Evolutionary conservation across 805 yeast genomes (phyloP).

Genomic region (Cyberlindnera americana): DNA sequence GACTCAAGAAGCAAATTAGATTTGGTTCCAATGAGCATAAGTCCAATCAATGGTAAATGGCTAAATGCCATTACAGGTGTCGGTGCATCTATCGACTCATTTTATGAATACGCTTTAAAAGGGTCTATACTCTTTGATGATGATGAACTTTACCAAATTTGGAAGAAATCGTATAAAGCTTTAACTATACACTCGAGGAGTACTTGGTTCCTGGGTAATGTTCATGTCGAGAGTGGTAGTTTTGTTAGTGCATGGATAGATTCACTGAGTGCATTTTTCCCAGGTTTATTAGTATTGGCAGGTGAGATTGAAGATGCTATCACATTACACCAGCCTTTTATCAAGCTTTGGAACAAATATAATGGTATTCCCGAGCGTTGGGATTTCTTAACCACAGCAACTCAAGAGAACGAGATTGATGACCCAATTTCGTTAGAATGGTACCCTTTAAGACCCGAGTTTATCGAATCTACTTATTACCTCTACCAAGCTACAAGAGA

Average conservation of each 20-base stretch:
- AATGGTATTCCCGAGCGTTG: slow-evolving; percentile 90
- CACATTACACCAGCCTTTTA: slow-evolving; percentile 53
- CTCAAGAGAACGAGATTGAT: slow-evolving; percentile 2
- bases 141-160: slow-evolving; percentile 45
- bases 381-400: slow-evolving; percentile 38
- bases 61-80: slow-evolving; percentile 64
- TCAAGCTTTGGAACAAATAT: slow-evolving; percentile 76
- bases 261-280: slow-evolving; percentile 81
- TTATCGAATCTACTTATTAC: slow-evolving; percentile 83
- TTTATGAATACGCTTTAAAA: slow-evolving; percentile 84
- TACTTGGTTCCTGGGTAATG: slow-evolving; percentile 53
- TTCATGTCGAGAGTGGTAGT: slow-evolving; percentile 51
- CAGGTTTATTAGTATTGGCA: slow-evolving; percentile 75
- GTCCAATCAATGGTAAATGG: slow-evolving; percentile 55
- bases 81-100: slow-evolving; percentile 91
- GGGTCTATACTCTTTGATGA: slow-evolving; percentile 71
- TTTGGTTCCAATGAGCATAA: slow-evolving; percentile 74
- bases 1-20: slow-evolving; percentile 54
- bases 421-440: slow-evolving; percentile 64
- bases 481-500: slow-evolving; percentile 81
- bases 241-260: slow-evolving; percentile 71
- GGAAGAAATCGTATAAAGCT: slow-evolving; percentile 59
- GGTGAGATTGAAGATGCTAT: slow-evolving; percentile 73
- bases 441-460: slow-evolving; percentile 93
- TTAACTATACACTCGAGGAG: slow-evolving; percentile 48